Evolutionary conservation across 2,329 filamentous ascomycete genomes (phyloP), one percentile per base, ranked within the genome.

Genomic region (Alternaria sp.): DNA sequence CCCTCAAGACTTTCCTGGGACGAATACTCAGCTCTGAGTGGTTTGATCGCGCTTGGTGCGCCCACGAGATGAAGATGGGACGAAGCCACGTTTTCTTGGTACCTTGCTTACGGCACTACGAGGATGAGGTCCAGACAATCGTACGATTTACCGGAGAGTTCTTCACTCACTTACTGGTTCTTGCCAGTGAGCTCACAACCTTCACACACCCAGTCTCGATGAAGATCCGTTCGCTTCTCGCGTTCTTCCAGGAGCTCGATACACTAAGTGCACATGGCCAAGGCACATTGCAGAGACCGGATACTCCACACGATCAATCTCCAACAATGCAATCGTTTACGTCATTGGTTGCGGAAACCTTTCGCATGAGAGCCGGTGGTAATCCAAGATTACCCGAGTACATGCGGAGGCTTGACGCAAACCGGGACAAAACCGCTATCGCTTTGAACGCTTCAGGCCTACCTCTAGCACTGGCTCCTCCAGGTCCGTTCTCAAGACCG

Each of bases 31-130:
- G 71, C 33, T 83, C 82, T 11, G 77, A 76, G 3, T 84, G 80
- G 80, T 83, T 83, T 65, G 77, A 78, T 53, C 73, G 82, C 44
- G 82, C 82, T 10, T 84, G 82, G 82, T 84, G 82, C 60, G 69
- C 77, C 51, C 80, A 82, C 61, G 82, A 84, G 69, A 81, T 84
- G 79, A 71, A 76, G 25, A 71, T 82, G 49, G 80, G 77, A 6
- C 74, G 76, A 46, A 73, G 76, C 28, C 80, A 81, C 61, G 71
- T 84, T 14, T 83, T 84, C 61, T 70, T 84, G 0, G 68, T 83
- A 6, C 79, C 79, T 14, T 81, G 78, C 59, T 69, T 71, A 4
- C 66, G 70, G 15, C 58, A 67, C 5, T 68, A 69, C 37, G 69
- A 69, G 25, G 69, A 74, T 5, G 69, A 72, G 25, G 50, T 65